These are phyloP conservation scores for Penicillium sp. DNA, from an alignment of 2,329 filamentous ascomycete genomes.

Conservation along the genomic window DNA sequence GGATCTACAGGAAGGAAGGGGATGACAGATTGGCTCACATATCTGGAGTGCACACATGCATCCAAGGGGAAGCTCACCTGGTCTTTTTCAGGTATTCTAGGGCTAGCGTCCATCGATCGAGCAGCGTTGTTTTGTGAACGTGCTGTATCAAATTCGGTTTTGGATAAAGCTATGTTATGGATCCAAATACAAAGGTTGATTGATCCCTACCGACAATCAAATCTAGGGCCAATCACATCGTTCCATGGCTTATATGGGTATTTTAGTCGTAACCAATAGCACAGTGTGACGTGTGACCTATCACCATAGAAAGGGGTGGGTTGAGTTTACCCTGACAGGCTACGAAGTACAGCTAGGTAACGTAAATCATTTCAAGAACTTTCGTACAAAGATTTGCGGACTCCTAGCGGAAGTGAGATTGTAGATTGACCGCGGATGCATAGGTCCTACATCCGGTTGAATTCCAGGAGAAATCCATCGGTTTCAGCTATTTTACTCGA, in stretches of 20 bases:
- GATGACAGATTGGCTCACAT: conserved; percentile 18
- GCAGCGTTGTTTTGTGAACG: not conserved
- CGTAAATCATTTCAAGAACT: not conserved
- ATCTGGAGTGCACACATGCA: conserved; percentile 7
- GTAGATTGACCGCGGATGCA: conserved; percentile 22
- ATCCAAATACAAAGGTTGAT: not conserved
- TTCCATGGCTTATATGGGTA: not conserved
- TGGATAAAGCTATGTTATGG: not conserved
- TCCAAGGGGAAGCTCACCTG: conserved; percentile 15
- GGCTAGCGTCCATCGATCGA: not conserved
- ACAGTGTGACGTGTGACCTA: conserved; percentile 2
- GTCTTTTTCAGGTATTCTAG: not conserved
- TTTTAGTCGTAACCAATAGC: not conserved
- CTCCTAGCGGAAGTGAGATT: conserved; percentile 3
- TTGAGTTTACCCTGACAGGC: not conserved
- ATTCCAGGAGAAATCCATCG: conserved; percentile 10
- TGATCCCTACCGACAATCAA: not conserved
- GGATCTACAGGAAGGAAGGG: conserved; percentile 18
- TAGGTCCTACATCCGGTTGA: conserved; percentile 20
- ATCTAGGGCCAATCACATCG: not conserved
- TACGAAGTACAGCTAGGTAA: not conserved
- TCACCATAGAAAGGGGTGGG: not conserved
- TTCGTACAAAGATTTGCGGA: not conserved
- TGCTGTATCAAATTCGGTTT: not conserved
- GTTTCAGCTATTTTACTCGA: conserved; percentile 10